Conservation (phyloP, 345 rosid species). For the Aegle marmelos region DNA sequence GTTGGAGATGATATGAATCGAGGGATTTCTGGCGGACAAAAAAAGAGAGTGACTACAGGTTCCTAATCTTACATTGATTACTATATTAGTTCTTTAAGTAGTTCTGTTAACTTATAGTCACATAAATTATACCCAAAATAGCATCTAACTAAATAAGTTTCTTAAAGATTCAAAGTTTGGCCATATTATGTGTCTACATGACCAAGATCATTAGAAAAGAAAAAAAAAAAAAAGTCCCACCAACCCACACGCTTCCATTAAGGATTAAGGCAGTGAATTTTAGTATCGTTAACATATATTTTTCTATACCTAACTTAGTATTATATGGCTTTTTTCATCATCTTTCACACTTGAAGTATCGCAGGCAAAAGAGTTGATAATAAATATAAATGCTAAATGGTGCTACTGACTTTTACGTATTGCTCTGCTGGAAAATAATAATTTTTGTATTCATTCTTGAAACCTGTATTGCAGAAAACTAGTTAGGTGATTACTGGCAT, state of each 20-base stretch:
- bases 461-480: not conserved
- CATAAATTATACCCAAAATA: too few relatives aligned
- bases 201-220: not conserved
- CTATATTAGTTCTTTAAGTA: not conserved
- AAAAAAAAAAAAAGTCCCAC: conserved; percentile 3
- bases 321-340: too few relatives aligned
- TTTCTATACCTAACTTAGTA: too few relatives aligned
- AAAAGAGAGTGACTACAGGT: conserved; percentile 92
- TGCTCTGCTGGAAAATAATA: too few relatives aligned
- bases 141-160: not conserved
- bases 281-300: too few relatives aligned
- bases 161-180: not conserved
- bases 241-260: not conserved
- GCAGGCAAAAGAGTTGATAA: too few relatives aligned
- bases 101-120: not conserved
- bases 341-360: too few relatives aligned
- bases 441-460: too few relatives aligned
- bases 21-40: conserved; percentile 93
- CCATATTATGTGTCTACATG: not conserved
- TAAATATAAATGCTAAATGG: too few relatives aligned
- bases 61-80: not conserved
- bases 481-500: not conserved
- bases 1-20: conserved; percentile 81
- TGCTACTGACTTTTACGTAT: too few relatives aligned
- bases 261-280: not conserved